Conservation (phyloP, 164 flowering plant genomes). For the Kalanchoe fedtschenkoi region DNA sequence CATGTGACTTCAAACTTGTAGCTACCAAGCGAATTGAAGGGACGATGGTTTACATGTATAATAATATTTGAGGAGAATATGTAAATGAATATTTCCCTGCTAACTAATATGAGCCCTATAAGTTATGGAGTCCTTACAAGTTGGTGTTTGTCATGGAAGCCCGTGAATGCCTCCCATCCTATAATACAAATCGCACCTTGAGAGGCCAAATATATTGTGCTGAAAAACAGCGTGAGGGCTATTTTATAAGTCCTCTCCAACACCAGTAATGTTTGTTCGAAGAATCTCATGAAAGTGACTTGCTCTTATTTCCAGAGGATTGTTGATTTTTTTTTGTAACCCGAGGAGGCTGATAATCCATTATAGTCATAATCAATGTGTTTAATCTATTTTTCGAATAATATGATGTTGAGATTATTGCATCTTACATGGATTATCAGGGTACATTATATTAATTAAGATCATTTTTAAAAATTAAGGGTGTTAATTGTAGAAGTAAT, state of each 20-base stretch:
- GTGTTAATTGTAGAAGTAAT: no score
- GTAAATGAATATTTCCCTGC: no score
- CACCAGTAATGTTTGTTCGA: neutral
- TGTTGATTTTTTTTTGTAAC: no score
- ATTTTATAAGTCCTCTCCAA: neutral
- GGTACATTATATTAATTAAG: neutral
- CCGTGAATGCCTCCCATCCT: neutral
- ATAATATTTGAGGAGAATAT: no score
- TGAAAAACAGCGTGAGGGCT: neutral
- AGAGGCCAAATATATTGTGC: neutral
- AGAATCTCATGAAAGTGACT: conserved; percentile 1
- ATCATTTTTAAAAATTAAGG: no score
- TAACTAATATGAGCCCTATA: neutral
- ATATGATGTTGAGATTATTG: no score
- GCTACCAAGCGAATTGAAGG: no score
- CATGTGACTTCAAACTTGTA: no score
- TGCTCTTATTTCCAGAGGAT: neutral
- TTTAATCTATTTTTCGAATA: no score
- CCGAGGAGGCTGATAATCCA: no score
- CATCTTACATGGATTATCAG: neutral
- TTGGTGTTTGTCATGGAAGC: neutral
- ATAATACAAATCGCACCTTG: neutral
- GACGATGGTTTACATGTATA: no score
- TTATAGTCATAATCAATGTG: no score
- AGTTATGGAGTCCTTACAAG: neutral